Conservation (phyloP, 257 asterid species). For the Solanum dulcamara region DNA sequence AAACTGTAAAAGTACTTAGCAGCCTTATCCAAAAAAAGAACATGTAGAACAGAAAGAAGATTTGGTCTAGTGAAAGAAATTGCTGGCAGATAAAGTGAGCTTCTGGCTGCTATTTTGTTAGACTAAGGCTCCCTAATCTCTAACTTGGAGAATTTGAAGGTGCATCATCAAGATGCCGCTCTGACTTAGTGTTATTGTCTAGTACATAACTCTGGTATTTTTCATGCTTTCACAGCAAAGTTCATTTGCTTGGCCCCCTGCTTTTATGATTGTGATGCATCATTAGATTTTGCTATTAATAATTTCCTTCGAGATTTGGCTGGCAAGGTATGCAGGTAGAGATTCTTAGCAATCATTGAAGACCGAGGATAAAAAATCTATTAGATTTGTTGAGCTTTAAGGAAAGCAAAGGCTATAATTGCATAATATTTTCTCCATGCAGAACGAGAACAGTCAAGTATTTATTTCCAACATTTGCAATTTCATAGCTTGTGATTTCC, state of each 20-base stretch:
- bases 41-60: not conserved
- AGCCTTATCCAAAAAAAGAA: not conserved
- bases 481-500: not conserved
- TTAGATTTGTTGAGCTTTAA: not conserved
- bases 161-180: not conserved
- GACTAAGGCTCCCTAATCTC: not conserved
- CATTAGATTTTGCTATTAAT: not conserved
- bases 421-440: not conserved
- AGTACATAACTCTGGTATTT: not conserved
- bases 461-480: not conserved
- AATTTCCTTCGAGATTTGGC: not conserved
- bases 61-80: not conserved
- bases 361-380: not conserved
- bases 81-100: not conserved
- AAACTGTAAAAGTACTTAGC: not conserved
- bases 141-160: not conserved
- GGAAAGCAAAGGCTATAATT: not conserved
- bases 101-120: not conserved
- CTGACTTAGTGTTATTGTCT: not conserved
- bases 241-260: not conserved
- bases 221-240: not conserved
- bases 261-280: not conserved
- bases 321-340: not conserved
- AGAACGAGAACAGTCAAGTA: not conserved
- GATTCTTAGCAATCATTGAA: not conserved